Evolutionary conservation across 2,329 filamentous ascomycete species (phyloP), one percentile per base, ranked within the genome.

Genomic region (Claviceps capensis): DNA sequence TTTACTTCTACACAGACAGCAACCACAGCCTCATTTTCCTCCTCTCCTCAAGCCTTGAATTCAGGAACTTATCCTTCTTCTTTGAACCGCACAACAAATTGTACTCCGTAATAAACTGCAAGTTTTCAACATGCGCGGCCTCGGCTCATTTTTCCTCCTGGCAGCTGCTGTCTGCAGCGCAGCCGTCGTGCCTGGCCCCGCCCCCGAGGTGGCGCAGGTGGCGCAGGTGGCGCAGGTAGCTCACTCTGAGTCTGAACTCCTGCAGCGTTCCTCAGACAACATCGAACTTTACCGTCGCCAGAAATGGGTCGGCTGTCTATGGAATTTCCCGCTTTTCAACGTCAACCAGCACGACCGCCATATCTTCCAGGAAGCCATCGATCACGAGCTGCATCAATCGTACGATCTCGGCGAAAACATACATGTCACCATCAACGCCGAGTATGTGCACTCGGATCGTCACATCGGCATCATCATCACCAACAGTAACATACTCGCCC

Each of bases 361-460:
- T 2, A 26, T 2, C 19, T 5, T 48, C 2, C 46, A 48, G 22
- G 22, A 23, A 23, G 4, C 2, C 5, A 5, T 36, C 1, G 5
- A 11, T 7, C 0, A 26, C 5, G 2, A 8, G 8, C 2, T 2
- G 3, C 4, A n/a, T 2, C 6, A n/a, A 5, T 9, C 34, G 5
- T 48, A n/a, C 34, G 5, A 16, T 23, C 17, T 36, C 1, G 36
- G 9, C 17, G 4, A 17, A 11, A 14, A 14, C 1, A 0, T 48
- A 4, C 2, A 9, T 3, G 45, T 47, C 4, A 14, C 2, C 0
- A 16, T 47, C 17, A 14, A 22, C 5, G 45, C 30, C 30, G 11
- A 37, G 1, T 2, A 22, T 17, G 19, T 40, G 13, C 4, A 1
- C 1, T 5, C 5, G 6, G 34, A 23, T 23, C 13, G 14, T 5